phyloP scores from a whole-genome alignment of 768 basidiomycete genomes.

The Lyophyllum decastes region DNA sequence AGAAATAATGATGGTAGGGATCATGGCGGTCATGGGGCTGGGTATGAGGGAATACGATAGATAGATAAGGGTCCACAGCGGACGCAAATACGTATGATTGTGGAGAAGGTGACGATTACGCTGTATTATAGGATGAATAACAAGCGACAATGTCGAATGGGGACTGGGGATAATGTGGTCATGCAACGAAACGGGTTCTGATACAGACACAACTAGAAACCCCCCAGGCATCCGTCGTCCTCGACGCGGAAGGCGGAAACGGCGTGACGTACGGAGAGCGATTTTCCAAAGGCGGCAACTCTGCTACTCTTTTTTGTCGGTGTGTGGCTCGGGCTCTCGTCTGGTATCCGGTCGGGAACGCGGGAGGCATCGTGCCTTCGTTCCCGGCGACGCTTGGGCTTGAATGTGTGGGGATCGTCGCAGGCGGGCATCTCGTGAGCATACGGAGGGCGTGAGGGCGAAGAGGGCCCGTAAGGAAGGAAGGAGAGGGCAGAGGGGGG shows the following conservation, averaged over 20 bases:
- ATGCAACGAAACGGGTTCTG: not conserved
- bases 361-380: constrained; percentile 35
- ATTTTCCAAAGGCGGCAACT: constrained; percentile 15
- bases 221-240: constrained; percentile 45
- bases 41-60: constrained; percentile 3
- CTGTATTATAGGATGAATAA: constrained; percentile 4
- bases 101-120: not conserved
- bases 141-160: not conserved
- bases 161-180: not conserved
- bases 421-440: constrained; percentile 12
- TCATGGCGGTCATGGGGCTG: constrained; percentile 2
- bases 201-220: constrained; percentile 31
- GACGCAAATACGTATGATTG: not conserved
- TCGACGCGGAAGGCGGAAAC: constrained; percentile 26
- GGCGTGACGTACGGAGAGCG: constrained; percentile 15
- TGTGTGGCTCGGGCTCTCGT: constrained; percentile 9
- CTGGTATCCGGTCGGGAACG: constrained; percentile 43
- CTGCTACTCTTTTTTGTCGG: constrained; percentile 19
- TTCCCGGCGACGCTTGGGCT: constrained; percentile 27
- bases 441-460: constrained; percentile 18
- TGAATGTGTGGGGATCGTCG: constrained; percentile 15
- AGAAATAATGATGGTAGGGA: not conserved
- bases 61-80: not conserved
- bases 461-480: constrained; percentile 36
- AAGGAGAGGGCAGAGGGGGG: constrained; percentile 31